phyloP scores from a whole-genome alignment of 352 stramenopile genomes.

The Halophytophthora batemanensis region DNA sequence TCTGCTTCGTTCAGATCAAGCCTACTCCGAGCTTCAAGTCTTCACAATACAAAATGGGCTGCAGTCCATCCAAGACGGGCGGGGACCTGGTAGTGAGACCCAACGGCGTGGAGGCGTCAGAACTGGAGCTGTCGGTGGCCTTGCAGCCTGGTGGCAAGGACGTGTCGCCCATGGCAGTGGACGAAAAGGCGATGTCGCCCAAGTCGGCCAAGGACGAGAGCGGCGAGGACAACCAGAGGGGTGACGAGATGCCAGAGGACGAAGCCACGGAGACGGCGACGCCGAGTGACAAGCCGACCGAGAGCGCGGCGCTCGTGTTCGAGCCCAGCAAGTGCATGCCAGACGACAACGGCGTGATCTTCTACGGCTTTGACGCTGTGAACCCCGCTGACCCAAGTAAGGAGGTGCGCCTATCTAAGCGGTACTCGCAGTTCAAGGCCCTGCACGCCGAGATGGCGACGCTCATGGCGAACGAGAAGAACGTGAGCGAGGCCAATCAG shows the following conservation, averaged over 20 bases:
- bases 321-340: constrained; percentile 36
- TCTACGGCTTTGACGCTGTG: constrained; percentile 47
- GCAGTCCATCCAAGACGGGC: constrained; percentile 35
- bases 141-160: constrained; percentile 25
- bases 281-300: constrained; percentile 8
- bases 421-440: constrained; percentile 72
- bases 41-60: constrained; percentile 22
- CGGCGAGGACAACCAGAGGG: neutral
- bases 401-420: constrained; percentile 45
- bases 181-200: neutral
- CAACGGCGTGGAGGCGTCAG: constrained; percentile 9
- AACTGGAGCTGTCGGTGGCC: constrained; percentile 22
- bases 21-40: no score
- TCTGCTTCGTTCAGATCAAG: no score
- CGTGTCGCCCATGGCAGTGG: constrained; percentile 10
- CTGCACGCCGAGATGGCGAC: constrained; percentile 47
- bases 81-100: constrained; percentile 19
- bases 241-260: neutral
- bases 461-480: constrained; percentile 48
- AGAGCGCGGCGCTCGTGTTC: constrained; percentile 14
- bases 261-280: neutral
- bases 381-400: constrained; percentile 33
- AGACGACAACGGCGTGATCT: constrained; percentile 23
- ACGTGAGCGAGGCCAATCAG: constrained; percentile 30
- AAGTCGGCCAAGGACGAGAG: neutral